Evolutionary conservation across 2,329 filamentous ascomycete genomes (phyloP).

Genomic region (Furcasterigmium sp.): DNA sequence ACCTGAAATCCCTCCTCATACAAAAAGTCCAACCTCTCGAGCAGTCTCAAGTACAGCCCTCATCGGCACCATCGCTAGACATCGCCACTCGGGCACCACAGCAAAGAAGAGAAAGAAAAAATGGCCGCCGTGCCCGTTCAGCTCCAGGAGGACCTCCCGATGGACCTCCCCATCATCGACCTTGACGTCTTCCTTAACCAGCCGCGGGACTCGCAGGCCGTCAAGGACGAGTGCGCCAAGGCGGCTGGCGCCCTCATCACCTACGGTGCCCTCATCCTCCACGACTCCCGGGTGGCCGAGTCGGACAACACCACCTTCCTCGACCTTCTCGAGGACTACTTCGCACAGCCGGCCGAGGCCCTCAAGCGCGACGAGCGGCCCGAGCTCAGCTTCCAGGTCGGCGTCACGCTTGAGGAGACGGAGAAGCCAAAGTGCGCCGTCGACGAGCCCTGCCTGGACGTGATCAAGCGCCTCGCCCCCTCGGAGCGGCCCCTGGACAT

Average conservation of each 20-base stretch:
- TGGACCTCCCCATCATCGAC: slow-evolving; percentile 57
- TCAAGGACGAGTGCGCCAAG: slow-evolving; percentile 45
- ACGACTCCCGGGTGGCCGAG: slow-evolving; percentile 53
- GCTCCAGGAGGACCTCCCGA: slow-evolving; percentile 24
- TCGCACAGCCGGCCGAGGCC: slow-evolving; percentile 45
- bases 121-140: slow-evolving; percentile 16
- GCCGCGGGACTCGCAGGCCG: slow-evolving; percentile 33
- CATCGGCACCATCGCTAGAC: no score
- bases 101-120: no score
- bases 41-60: no score
- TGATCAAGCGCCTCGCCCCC: slow-evolving; percentile 49
- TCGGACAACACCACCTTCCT: slow-evolving; percentile 51
- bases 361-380: slow-evolving; percentile 50
- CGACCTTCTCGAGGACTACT: slow-evolving; percentile 61
- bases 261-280: slow-evolving; percentile 55
- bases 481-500: slow-evolving; percentile 54
- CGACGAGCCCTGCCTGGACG: slow-evolving; percentile 53
- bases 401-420: slow-evolving; percentile 58
- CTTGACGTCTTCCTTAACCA: slow-evolving; percentile 50
- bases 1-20: no score
- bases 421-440: slow-evolving; percentile 60
- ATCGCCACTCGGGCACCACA: not conserved
- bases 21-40: no score
- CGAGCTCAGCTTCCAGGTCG: slow-evolving; percentile 54
- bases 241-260: slow-evolving; percentile 53